Evolutionary conservation across 495 filamentous ascomycete genomes (phyloP), one percentile per base, ranked within the genome.

Genomic region (Glutinoglossum americanum): DNA sequence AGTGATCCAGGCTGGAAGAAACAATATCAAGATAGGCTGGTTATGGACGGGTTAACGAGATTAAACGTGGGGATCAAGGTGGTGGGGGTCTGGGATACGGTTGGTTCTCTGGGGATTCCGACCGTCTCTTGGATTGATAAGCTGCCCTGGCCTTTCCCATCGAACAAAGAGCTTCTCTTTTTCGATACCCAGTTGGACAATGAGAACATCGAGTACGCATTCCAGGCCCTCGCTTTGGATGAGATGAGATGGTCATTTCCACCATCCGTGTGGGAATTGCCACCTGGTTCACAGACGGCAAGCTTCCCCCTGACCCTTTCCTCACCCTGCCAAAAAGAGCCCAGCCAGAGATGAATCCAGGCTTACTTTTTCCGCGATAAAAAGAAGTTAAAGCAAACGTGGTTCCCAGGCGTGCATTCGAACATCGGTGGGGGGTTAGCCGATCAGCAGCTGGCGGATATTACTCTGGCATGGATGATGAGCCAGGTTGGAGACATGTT

Each of bases 81-180:
- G 0, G 70, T 81, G 25, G 79, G 73, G 13, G 77, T 80, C 1
- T 82, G 69, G 67, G 79, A 82, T 62, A 82, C 79, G 0, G 79
- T 82, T 9, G 79, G 56, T 11, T 47, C 56, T 1, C 32, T 58
- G 15, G 56, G 56, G 17, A 35, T 58, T 10, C 56, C 56, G 23
- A 45, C 41, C 19, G n/a, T 49, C 0, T 19, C 37, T 1, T 58
- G 56, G 56, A 19, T 58, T 21, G 56, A 58, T 23, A 58, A 44
- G 26, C 21, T 58, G n/a, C 39, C 8, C 21, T 8, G 51, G 4
- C 21, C 21, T 11, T 35, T 58, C 19, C 56, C 37, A 0, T 35
- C 41, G 6, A 58, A 53, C 56, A 27, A 49, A 30, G 37, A 58
- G 21, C 48, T 48, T 25, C 23, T 49, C 3, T 58, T 58, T 27